Percentiles rank a stretch among this genome's conserved stretches.
These are phyloP conservation scores for Lachnellula cervina DNA, from an alignment of 2,329 filamentous ascomycete species.

Conservation along the genomic window DNA sequence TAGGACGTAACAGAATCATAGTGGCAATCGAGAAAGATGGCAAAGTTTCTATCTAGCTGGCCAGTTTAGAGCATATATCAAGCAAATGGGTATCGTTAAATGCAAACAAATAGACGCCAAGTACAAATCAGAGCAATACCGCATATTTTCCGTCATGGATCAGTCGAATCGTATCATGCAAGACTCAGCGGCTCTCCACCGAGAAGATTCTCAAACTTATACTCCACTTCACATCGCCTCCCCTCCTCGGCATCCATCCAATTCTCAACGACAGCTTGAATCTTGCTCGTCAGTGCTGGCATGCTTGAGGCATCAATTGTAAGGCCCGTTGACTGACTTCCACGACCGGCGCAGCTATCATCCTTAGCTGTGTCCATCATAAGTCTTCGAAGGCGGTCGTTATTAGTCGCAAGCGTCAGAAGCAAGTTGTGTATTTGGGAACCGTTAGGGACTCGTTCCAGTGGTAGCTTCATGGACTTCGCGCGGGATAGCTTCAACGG, in stretches of 20 bases:
- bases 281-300: slow-evolving; percentile 5
- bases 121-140: slow-evolving; percentile 5
- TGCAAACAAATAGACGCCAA: slow-evolving; percentile 16
- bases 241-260: slow-evolving; percentile 15
- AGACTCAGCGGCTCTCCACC: neutral
- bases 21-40: neutral
- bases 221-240: slow-evolving; percentile 14
- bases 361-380: slow-evolving; percentile 2
- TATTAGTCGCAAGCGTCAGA: slow-evolving; percentile 11
- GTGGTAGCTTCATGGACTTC: slow-evolving; percentile 26
- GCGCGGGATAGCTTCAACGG: slow-evolving; percentile 19
- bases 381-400: slow-evolving; percentile 6
- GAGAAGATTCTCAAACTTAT: slow-evolving; percentile 17
- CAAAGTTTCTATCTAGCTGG: neutral
- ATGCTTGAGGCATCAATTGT: slow-evolving; percentile 8
- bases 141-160: slow-evolving; percentile 1
- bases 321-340: slow-evolving; percentile 15
- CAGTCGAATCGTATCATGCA: neutral
- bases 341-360: slow-evolving; percentile 22
- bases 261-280: slow-evolving; percentile 14
- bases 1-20: too few species aligned
- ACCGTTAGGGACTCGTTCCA: slow-evolving; percentile 25
- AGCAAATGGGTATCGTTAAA: slow-evolving; percentile 27
- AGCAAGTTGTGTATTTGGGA: slow-evolving; percentile 20
- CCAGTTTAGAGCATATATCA: neutral